phyloP scores from a whole-genome alignment of 1,139 yeast species.

The Suhomyces atakaporum region DNA sequence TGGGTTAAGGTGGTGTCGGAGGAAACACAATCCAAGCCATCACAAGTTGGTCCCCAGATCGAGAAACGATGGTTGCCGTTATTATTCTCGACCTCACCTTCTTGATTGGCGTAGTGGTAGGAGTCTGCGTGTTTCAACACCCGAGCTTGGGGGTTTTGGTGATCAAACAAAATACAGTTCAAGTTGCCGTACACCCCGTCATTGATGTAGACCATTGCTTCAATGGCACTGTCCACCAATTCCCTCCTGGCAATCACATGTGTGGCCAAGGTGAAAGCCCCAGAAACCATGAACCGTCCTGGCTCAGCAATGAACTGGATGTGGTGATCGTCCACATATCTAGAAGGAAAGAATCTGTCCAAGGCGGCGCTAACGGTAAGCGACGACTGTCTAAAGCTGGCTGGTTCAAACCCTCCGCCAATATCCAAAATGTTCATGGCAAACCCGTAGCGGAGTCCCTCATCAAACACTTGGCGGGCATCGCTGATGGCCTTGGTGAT shows the following conservation, averaged over 20 bases:
- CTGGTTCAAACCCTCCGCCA: constrained; percentile 90
- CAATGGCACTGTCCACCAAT: constrained; percentile 38
- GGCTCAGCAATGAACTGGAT: constrained; percentile 86
- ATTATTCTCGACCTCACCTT: constrained; percentile 22
- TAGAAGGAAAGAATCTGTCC: constrained; percentile 56
- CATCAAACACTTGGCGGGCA: constrained; percentile 69
- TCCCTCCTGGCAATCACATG: constrained; percentile 83
- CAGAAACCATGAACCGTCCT: constrained; percentile 86
- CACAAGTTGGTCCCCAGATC: constrained; percentile 98
- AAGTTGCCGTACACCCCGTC: constrained; percentile 96
- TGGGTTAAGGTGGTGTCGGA: constrained; percentile 52
- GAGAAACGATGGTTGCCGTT: constrained; percentile 50
- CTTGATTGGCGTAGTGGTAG: constrained; percentile 40
- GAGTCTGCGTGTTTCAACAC: constrained; percentile 58
- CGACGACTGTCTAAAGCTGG: constrained; percentile 65
- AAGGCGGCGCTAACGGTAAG: constrained; percentile 58
- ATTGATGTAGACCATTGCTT: constrained; percentile 70
- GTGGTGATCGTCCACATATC: constrained; percentile 27
- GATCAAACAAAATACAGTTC: constrained; percentile 92
- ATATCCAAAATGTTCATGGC: constrained; percentile 66
- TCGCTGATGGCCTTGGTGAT: constrained; percentile 73
- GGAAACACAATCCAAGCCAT: constrained; percentile 87
- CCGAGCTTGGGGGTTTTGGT: constrained; percentile 73
- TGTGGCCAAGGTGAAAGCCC: constrained; percentile 83
- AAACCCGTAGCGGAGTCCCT: constrained; percentile 41